phyloP scores from a whole-genome alignment of 2,329 filamentous ascomycete species.

The Cladosporium sp. region DNA sequence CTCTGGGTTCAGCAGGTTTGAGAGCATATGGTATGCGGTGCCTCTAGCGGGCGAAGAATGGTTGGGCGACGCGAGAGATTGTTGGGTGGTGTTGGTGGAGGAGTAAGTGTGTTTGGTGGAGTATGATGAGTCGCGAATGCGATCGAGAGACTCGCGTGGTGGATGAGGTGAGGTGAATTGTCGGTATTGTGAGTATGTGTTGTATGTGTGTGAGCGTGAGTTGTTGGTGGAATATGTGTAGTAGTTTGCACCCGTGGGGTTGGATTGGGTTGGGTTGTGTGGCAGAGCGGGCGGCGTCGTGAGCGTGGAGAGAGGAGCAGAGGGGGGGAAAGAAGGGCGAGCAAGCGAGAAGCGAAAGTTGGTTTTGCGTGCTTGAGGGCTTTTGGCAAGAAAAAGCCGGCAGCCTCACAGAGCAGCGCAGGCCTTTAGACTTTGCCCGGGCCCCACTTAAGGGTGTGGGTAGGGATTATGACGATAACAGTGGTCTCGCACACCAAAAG shows the following conservation, averaged over 20 bases:
- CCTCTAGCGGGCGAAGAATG: constrained; percentile 1
- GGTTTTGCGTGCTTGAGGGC: background rate
- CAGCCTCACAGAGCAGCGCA: no score
- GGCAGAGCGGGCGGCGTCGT: background rate
- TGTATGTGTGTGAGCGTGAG: background rate
- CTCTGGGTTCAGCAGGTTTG: constrained; percentile 28
- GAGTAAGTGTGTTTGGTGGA: background rate
- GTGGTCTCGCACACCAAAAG: no score
- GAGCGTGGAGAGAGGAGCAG: background rate
- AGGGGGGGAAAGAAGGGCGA: background rate
- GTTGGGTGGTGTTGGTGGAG: background rate
- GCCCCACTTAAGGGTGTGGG: constrained; percentile 3
- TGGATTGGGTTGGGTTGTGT: background rate
- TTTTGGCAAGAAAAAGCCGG: constrained; percentile 3
- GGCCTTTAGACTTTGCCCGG: background rate
- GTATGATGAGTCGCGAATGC: background rate
- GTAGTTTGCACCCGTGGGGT: background rate
- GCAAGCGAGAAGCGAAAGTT: no score
- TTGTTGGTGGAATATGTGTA: background rate
- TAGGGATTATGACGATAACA: constrained; percentile 6
- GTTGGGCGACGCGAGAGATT: background rate
- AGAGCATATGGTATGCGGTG: constrained; percentile 25
- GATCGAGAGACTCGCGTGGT: background rate
- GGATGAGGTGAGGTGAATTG: background rate
- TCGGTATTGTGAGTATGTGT: no score